Base-by-base conservation (phyloP, 768 basidiomycete species). In the Termitomyces sp. region DNA sequence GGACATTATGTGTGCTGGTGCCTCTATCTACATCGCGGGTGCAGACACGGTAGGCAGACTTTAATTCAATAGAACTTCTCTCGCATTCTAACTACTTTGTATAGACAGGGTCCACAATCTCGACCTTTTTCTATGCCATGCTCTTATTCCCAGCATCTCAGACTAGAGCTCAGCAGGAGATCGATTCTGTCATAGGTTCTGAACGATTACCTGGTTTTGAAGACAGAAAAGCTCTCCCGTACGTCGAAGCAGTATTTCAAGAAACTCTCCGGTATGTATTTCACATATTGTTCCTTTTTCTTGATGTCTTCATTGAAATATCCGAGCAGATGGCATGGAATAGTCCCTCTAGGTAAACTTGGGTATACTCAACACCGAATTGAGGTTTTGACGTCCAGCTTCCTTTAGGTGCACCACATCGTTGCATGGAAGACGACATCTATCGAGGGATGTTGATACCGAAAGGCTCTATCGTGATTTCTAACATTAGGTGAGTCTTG, bases 61-160 rank as follows among this genome's bases (percentile, higher is more conserved):
- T 15, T 5, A 3, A n/a, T 18, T 33, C 54, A 1, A n/a, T 20
- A n/a, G 15, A 11, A 33, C 8, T 53, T 5, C n/a, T 18, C 15
- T 35, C 15, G 36, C n/a, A 7, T 42, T 4, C 28, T 22, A 42
- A 32, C 7, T 40, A 45, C 58, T 36, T 59, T n/a, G 3, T 22
- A 4, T 22, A 77, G 75, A 76, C 74, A 0, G 71, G 68, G 33
- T 69, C 74, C 4, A 63, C 72, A 0, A 44, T 78, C 2, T 65
- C 64, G 7, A 64, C 70, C 2, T 78, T 81, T 60, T 62, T 81
- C 49, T 69, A 79, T 16, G 74, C 75, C 5, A 78, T 82, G 76
- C 68, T 75, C 13, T 59, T 71, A 7, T 63, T 78, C 63, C 80
- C 79, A 0, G 70, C 74, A 16, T 68, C 72, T 8, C 76, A 76